Base-by-base conservation (phyloP, 129 eudicot genomes). In the Tanacetum coccineum region DNA sequence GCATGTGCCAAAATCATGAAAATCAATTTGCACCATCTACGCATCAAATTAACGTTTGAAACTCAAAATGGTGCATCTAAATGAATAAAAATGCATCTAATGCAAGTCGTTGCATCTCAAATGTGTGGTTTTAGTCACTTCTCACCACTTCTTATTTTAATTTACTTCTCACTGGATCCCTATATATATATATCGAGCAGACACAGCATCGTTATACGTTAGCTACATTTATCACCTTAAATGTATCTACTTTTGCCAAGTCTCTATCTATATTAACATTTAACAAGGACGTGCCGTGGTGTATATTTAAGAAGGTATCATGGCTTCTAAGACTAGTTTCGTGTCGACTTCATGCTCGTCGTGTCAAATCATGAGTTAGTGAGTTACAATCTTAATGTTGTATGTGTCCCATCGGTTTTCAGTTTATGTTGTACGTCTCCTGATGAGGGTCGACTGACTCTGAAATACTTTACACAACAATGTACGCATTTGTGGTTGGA, bases 191-290 rank as follows among this genome's bases (percentile, higher is more conserved):
- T 36, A 7, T 5, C 7, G 59, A 17, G 4, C 42, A 36, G 2
- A 36, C 42, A 36, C 15, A 20, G 6, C 19, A 5, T 53, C 59
- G 21, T 17, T 17, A 53, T 17, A 53, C 3, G 9, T 14, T 15
- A 52, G 10, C 58, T 52, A 52, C 1, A 1, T 52, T 52, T 52
- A 52, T 52, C 58, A 52, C 58, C 58, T 52, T 52, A 52, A 53
- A 21, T 53, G 25, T 11, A 15, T 15, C 25, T 18, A 18, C 21
- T 17, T 53, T 53, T 18, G 59, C 59, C 26, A 53, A 53, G 62
- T 57, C 39, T 13, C 39, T 25, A 57, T 57, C 40, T 25, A 22
- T 9, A 57, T 57, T 54, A 54, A 19, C 3, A 54, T 18, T 54
- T n/a, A 54, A 19, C 13, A 18, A 17, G 59, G 59, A 18, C 59